These are phyloP conservation scores for Limnanthes douglasii DNA, from an alignment of 345 rosid species.

Conservation along the genomic window DNA sequence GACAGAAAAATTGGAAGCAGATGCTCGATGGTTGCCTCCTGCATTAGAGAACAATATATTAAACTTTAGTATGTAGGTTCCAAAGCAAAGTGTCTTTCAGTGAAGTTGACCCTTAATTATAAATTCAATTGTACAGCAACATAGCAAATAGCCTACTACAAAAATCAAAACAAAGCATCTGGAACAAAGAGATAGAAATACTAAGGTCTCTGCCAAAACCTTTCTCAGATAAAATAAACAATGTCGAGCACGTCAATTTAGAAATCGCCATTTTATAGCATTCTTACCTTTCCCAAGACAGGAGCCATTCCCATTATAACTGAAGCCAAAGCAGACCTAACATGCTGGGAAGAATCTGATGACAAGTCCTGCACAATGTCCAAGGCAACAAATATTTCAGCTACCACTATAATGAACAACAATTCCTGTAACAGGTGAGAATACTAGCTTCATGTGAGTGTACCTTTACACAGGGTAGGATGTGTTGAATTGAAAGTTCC, in stretches of 20 bases:
- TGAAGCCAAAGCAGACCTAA: conserved; percentile 75
- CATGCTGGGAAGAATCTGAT: conserved; percentile 69
- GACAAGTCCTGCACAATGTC: conserved; percentile 38
- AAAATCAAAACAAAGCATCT: too few species aligned
- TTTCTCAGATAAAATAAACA: too few species aligned
- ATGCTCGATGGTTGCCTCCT: conserved; percentile 94
- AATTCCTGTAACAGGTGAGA: too few species aligned
- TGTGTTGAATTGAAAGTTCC: conserved; percentile 67
- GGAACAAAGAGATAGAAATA: too few species aligned
- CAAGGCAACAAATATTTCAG: not conserved
- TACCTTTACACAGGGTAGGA: conserved; percentile 94
- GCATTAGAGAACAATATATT: conserved; percentile 11
- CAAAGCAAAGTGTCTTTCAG: not conserved
- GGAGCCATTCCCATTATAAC: conserved; percentile 93
- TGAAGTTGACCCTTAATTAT: not conserved
- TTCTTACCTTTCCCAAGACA: conserved; percentile 40
- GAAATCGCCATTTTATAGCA: not conserved
- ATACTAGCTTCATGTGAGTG: conserved; percentile 2
- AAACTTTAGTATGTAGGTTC: too few species aligned
- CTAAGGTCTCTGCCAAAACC: too few species aligned
- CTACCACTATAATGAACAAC: not conserved
- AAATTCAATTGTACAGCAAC: not conserved
- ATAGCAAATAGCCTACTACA: too few species aligned
- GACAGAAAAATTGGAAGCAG: conserved; percentile 96
- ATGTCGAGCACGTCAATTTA: too few species aligned